Evolutionary conservation across 1,284 basidiomycete species (phyloP), one percentile per base, ranked within the genome.

Genomic region (Sphagnurus paluster): DNA sequence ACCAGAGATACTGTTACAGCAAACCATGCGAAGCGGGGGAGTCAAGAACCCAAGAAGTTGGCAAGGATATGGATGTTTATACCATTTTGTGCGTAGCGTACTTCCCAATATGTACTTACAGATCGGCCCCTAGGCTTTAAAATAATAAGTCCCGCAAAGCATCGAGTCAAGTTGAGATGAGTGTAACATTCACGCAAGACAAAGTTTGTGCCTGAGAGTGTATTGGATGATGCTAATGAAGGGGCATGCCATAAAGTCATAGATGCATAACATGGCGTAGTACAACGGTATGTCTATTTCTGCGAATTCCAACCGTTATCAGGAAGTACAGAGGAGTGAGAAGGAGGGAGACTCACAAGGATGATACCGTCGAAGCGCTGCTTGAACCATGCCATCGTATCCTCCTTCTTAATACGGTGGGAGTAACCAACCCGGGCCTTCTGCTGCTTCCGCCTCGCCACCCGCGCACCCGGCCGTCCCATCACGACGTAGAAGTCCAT

Each of bases 401-500:
- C 92, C 65, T 95, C 92, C 79, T 90, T 93, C 77, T 80, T 86
- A 58, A 94, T 87, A 56, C 83, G 84, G 80, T 99, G 96, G 54
- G 77, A 70, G 74, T 84, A 88, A 48, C 97, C 96, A 67, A 99
- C 76, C 48, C 90, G 82, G 51, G 90, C 80, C 75, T 80, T 89
- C 75, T 87, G 88, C 71, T 91, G 84, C 80, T 92, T 98, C 75
- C 95, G 82, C 77, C 84, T 84, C 59, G 95, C 84, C 44, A 99
- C 92, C 59, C 96, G 91, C 63, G 79, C 84, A 63, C 96, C 96
- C 48, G 96, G 94, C 63, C 97, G 87, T 61, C 92, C 93, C 95
- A 99, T 98, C 63, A 95, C 90, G 59, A 96, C 90, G 72, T 89
- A 96, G 78, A 97, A 96, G 76, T 97, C 93, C 93, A 95, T 95